Base-by-base conservation (phyloP, 1,284 basidiomycete genomes). In the Sphagnurus paluster region DNA sequence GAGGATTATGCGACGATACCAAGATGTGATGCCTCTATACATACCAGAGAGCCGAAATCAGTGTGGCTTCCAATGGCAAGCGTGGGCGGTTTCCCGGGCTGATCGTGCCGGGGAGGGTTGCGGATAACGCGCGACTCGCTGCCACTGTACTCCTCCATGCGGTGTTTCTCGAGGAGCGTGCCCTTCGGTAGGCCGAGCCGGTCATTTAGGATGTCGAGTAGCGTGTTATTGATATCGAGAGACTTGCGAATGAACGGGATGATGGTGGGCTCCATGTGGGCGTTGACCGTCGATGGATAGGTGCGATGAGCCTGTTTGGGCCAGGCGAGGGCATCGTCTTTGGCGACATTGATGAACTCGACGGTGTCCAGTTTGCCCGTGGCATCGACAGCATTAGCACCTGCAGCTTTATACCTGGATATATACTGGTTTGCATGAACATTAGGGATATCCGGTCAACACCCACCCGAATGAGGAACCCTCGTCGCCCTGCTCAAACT, bases 261-360 rank as follows among this genome's bases (percentile, higher is more conserved):
- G 19, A 86, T 67, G 1, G 68, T 70, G 1, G 67, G 64, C 19
- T 70, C 63, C 74, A 84, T 83, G 17, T 68, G 69, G 4, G 65
- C 67, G 26, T 76, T 73, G 13, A 80, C 76, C 0, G 76, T 71
- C 0, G 61, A 56, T 0, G 83, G 84, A 55, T 86, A 87, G 0
- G 68, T 66, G 17, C 82, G 74, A 28, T 77, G 72, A 7, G 68
- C 70, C 20, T 72, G 64, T 1, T 63, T 51, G 0, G 83, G 83
- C 65, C 72, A 85, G 0, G 79, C 71, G 0, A 85, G 57, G 0
- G 71, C 79, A 50, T 87, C 84, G 56, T 87, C 82, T 57, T 83
- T 82, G 0, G 84, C 67, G 17, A 87, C 63, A 55, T 87, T 86
- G 50, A 87, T 67, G 63, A 84, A 86, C 56, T 87, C 82, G 10